A percentile compares a stretch with the other conserved stretches of the same genome.
These are phyloP conservation scores for Plasmodium gonderi DNA, from an alignment of 169 alveolate genomes.

Conservation along the genomic window DNA sequence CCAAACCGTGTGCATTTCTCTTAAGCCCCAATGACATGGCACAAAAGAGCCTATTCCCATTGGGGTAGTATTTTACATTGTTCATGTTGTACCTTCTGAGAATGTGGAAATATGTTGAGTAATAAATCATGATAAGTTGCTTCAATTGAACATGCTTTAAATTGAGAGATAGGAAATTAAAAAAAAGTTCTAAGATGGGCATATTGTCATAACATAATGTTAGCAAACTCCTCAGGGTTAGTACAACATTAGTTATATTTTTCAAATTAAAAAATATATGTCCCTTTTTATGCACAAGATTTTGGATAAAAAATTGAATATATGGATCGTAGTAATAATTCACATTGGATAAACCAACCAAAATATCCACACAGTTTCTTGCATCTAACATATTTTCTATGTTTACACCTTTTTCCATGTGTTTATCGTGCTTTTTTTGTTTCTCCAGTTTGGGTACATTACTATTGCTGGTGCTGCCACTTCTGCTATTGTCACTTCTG, in stretches of 20 bases:
- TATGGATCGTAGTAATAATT: conserved; percentile 32
- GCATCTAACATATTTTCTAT: neutral
- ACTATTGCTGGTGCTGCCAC: neutral
- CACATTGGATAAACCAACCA: conserved; percentile 30
- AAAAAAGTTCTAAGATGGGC: neutral
- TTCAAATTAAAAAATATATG: neutral
- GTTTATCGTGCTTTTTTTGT: neutral
- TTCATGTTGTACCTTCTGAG: neutral
- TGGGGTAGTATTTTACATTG: conserved; percentile 4
- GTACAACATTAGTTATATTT: conserved; percentile 32
- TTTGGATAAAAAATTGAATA: conserved; percentile 24
- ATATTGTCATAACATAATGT: conserved; percentile 7
- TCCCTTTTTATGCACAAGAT: neutral
- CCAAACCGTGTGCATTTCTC: no score
- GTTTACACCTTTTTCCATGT: neutral
- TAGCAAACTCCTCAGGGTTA: conserved; percentile 22
- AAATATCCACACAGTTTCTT: conserved; percentile 45
- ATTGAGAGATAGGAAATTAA: neutral
- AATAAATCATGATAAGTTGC: conserved; percentile 51
- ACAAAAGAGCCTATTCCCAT: neutral
- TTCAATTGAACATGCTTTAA: conserved; percentile 6
- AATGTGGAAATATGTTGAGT: conserved; percentile 28
- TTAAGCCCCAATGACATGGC: neutral
- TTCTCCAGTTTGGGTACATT: neutral
- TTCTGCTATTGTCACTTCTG: no score